Evolutionary conservation across 202 grass and related monocot species (phyloP).

Genomic region (Panicum hallii): DNA sequence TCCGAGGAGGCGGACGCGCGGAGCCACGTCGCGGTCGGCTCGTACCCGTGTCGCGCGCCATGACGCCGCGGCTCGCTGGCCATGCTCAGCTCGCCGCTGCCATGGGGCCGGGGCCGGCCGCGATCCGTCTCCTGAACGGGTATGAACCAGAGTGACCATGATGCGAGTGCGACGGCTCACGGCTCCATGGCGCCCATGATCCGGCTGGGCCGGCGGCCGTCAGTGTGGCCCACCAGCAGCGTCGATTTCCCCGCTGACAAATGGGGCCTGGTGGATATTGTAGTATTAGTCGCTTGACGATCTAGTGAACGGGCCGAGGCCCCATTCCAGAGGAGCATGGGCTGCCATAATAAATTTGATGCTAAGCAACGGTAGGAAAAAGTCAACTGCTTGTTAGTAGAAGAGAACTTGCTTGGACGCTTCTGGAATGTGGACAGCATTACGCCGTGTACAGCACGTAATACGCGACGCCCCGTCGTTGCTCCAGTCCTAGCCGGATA

Average conservation of each 20-base stretch:
- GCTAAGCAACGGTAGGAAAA: neutral
- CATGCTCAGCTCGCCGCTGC: conserved; percentile 1
- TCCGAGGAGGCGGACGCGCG: neutral
- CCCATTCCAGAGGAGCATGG: conserved; percentile 13
- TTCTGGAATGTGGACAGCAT: neutral
- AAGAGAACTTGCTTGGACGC: neutral
- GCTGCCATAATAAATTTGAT: neutral
- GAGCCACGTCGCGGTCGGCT: conserved; percentile 14
- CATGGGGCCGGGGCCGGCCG: neutral
- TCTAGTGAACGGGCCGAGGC: neutral
- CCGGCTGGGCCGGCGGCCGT: conserved; percentile 10
- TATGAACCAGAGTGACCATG: neutral
- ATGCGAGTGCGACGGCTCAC: neutral
- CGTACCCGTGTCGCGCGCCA: conserved; percentile 8
- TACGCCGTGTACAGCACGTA: neutral
- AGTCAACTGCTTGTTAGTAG: neutral
- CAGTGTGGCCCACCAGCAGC: neutral
- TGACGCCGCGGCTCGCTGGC: neutral
- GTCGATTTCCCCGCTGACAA: neutral
- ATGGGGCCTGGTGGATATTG: neutral
- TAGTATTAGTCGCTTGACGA: neutral
- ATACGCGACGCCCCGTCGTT: neutral
- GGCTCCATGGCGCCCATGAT: neutral
- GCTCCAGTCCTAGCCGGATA: neutral
- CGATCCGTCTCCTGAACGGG: neutral